A percentile compares a stretch with the other conserved stretches of the same genome.
These are phyloP conservation scores for Brassica balearica DNA, from an alignment of 441 rosid genomes.

Conservation along the genomic window DNA sequence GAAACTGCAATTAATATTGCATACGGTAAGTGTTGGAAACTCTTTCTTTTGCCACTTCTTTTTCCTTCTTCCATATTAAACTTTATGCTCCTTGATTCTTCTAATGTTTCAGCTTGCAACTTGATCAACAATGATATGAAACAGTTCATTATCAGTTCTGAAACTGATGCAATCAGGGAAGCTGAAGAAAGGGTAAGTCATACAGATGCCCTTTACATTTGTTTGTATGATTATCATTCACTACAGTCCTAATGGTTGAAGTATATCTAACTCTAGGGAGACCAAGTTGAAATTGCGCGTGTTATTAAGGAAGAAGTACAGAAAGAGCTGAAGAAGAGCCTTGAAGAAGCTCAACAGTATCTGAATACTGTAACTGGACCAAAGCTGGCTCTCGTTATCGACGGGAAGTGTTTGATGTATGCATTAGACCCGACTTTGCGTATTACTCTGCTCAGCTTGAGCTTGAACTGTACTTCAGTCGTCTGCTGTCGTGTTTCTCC, in stretches of 20 bases:
- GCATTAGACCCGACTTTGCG: conserved; percentile 94
- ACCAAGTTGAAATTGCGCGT: conserved; percentile 83
- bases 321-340: conserved; percentile 74
- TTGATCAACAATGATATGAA: conserved; percentile 96
- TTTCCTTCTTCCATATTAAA: conserved; percentile 44
- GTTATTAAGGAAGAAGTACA: conserved; percentile 88
- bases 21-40: conserved; percentile 63
- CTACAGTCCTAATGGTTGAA: neutral
- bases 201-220: neutral
- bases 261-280: conserved; percentile 65
- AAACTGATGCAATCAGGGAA: conserved; percentile 89
- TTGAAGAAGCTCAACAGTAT: conserved; percentile 80
- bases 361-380: conserved; percentile 68
- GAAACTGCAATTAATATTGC: conserved; percentile 99
- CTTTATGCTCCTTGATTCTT: conserved; percentile 32
- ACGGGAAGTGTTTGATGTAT: conserved; percentile 98
- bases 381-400: conserved; percentile 88
- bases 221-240: neutral
- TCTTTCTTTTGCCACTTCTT: neutral
- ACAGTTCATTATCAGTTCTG: conserved; percentile 94
- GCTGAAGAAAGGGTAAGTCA: conserved; percentile 84
- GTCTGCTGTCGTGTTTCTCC: conserved; percentile 99
- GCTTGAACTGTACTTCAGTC: conserved; percentile 96
- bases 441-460: conserved; percentile 83
- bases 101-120: conserved; percentile 83